Evolutionary conservation across 441 rosid genomes (phyloP).

Genomic region (Erodium texanum): DNA sequence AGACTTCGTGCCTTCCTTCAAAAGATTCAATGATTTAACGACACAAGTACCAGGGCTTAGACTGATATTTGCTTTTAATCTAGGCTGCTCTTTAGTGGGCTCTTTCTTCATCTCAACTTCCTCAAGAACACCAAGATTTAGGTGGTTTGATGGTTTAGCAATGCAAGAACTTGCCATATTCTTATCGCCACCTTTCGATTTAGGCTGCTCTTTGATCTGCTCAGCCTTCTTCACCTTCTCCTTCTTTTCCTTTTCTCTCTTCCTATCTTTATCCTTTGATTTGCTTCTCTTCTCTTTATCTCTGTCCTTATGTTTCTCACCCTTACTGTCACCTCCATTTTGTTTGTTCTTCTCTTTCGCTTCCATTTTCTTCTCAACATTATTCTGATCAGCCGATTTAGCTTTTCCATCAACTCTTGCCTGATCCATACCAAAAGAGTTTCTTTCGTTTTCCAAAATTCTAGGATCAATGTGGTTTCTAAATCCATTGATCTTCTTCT

Average conservation of each 20-base stretch:
- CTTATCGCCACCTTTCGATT: conserved; percentile 18
- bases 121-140: background rate
- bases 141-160: conserved; percentile 3
- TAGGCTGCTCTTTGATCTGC: conserved; percentile 28
- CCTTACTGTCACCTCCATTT: no score
- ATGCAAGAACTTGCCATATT: background rate
- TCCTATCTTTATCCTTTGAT: conserved; percentile 28
- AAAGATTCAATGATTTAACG: background rate
- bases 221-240: conserved; percentile 34
- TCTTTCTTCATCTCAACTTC: conserved; percentile 5
- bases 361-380: conserved; percentile 26
- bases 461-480: conserved; percentile 23
- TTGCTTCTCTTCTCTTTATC: conserved; percentile 29
- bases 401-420: conserved; percentile 19
- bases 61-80: background rate
- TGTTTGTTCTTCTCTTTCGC: conserved; percentile 23
- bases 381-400: conserved; percentile 33
- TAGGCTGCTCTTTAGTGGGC: conserved; percentile 4
- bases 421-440: conserved; percentile 10
- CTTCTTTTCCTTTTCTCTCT: conserved; percentile 37
- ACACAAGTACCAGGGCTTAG: background rate
- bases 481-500: conserved; percentile 29
- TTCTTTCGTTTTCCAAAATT: conserved; percentile 23
- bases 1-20: background rate
- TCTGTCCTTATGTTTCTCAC: conserved; percentile 30